Evolutionary conservation across 2,329 filamentous ascomycete genomes (phyloP).

Genomic region (Fusarium brachygibbosum): DNA sequence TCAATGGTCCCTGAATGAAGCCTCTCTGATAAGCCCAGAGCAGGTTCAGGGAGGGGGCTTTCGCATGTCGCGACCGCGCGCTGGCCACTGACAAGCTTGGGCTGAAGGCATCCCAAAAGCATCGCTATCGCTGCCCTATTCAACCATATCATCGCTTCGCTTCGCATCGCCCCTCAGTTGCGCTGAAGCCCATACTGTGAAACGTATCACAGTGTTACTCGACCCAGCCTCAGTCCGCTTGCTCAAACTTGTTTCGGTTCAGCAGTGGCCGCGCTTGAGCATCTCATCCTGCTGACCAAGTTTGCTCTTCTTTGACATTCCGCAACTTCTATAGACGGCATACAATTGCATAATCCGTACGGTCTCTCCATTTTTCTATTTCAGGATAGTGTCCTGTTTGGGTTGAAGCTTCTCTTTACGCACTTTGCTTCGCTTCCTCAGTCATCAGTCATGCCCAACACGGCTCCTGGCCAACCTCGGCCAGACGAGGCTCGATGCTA

Average conservation of each 20-base stretch:
- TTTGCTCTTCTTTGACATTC: slow-evolving; percentile 13
- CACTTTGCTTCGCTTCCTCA: slow-evolving; percentile 2
- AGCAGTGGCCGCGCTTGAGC: slow-evolving; percentile 25
- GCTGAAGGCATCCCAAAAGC: slow-evolving; percentile 35
- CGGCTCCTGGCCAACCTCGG: slow-evolving; percentile 50
- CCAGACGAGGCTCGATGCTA: slow-evolving; percentile 62
- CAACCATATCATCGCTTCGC: slow-evolving; percentile 5
- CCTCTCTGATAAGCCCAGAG: slow-evolving; percentile 38
- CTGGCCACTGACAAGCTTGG: slow-evolving; percentile 34
- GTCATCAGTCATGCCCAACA: slow-evolving; percentile 50
- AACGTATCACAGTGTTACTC: slow-evolving; percentile 41
- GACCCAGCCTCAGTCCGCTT: slow-evolving; percentile 31
- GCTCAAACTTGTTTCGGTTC: slow-evolving; percentile 24
- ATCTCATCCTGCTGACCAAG: slow-evolving; percentile 26
- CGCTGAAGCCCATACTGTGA: slow-evolving; percentile 28
- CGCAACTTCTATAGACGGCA: slow-evolving; percentile 17
- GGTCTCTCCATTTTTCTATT: not conserved
- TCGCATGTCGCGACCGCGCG: slow-evolving; percentile 42
- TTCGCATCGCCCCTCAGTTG: slow-evolving; percentile 18
- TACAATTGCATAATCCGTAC: slow-evolving; percentile 8
- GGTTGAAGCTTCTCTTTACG: not conserved
- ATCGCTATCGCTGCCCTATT: slow-evolving; percentile 15
- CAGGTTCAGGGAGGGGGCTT: slow-evolving; percentile 47
- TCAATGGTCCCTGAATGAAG: slow-evolving; percentile 44
- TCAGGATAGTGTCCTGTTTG: slow-evolving; percentile 17